Percentiles rank a stretch among this genome's conserved stretches.
phyloP scores from a whole-genome alignment of 2,329 filamentous ascomycete genomes.

The Tolypocladium inflatum region DNA sequence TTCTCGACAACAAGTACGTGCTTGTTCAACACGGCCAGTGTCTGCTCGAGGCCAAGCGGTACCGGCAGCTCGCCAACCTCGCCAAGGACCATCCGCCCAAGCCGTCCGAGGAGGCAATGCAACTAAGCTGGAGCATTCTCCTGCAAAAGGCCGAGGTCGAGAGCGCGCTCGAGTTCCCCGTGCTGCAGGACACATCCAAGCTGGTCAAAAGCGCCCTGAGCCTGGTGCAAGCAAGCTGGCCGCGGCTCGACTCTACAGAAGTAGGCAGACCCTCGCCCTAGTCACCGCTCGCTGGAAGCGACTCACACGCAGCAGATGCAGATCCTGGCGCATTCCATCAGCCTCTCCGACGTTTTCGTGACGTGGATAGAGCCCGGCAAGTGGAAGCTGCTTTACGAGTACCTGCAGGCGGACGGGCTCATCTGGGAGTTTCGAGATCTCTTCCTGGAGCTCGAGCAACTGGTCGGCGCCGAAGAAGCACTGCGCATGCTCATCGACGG shows the following conservation, averaged over 20 bases:
- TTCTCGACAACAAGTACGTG: background rate
- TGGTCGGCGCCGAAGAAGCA: background rate
- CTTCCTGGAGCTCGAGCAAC: background rate
- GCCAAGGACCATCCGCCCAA: background rate
- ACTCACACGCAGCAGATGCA: background rate
- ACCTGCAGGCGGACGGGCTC: background rate
- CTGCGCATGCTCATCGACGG: background rate
- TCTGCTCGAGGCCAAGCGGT: background rate
- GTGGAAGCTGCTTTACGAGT: background rate
- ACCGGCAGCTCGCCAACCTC: background rate
- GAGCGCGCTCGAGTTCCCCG: background rate
- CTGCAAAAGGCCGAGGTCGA: background rate
- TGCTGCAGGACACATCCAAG: background rate
- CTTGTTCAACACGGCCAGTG: slow-evolving; percentile 1
- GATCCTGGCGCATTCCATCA: background rate
- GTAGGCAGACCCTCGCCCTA: background rate
- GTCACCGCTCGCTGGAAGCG: background rate
- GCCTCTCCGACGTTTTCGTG: background rate
- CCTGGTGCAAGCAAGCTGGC: background rate
- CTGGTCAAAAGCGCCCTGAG: background rate
- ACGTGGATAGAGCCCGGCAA: background rate
- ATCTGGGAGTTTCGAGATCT: slow-evolving; percentile 3
- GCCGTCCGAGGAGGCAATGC: background rate
- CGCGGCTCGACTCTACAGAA: background rate
- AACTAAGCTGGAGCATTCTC: background rate